phyloP scores from a whole-genome alignment of 1,284 basidiomycete species.

The Apiotrichum gamsii region DNA sequence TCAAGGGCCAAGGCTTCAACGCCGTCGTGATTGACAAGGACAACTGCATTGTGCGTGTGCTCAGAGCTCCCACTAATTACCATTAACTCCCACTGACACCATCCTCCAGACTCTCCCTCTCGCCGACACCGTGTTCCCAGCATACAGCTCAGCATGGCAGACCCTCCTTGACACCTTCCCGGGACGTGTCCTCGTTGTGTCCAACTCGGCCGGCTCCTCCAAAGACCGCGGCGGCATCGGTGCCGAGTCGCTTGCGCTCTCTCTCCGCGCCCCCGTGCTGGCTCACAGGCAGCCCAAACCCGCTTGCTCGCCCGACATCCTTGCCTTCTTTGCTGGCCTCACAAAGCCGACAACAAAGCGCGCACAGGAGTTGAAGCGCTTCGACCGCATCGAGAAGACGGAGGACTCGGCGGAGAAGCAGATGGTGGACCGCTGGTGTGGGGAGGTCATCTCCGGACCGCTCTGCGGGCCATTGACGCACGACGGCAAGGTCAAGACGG shows the following conservation, averaged over 20 bases:
- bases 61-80: no score
- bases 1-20: constrained; percentile 70
- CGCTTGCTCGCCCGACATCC: constrained; percentile 62
- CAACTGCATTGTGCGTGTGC: constrained; percentile 69
- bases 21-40: constrained; percentile 95
- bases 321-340: constrained; percentile 54
- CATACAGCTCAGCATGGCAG: constrained; percentile 72
- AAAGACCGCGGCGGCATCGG: constrained; percentile 73
- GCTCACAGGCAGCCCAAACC: constrained; percentile 72
- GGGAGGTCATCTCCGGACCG: constrained; percentile 27
- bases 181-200: constrained; percentile 78
- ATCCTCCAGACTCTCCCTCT: constrained; percentile 65
- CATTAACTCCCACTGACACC: constrained; percentile 4
- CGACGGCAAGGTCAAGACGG: constrained; percentile 8
- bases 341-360: constrained; percentile 16
- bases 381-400: constrained; percentile 11
- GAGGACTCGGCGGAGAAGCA: constrained; percentile 26
- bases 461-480: constrained; percentile 23
- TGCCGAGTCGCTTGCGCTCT: constrained; percentile 75
- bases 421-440: constrained; percentile 23
- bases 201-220: constrained; percentile 82
- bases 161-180: constrained; percentile 69
- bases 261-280: constrained; percentile 75
- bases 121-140: constrained; percentile 64
- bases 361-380: neutral